Evolutionary conservation across 1,284 basidiomycete species (phyloP).

Genomic region (Puccinia brachypodii): DNA sequence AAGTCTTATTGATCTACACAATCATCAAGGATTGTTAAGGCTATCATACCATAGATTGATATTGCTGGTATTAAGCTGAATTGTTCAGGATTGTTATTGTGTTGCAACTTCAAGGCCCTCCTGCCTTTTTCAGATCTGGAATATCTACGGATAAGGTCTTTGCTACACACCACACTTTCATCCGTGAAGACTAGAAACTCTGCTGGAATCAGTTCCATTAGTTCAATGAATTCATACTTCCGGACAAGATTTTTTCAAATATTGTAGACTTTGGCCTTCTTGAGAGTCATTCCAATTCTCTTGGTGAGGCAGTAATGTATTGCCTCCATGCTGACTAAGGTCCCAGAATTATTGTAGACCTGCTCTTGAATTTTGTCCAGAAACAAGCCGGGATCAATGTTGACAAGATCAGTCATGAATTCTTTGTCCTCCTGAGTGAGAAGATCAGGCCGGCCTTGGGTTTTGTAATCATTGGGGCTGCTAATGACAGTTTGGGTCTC

Average conservation of each 20-base stretch:
- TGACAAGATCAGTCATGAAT: background rate
- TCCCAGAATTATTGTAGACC: background rate
- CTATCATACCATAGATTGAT: background rate
- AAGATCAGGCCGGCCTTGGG: background rate
- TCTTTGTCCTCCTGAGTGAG: background rate
- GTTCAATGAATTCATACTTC: background rate
- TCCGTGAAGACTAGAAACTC: background rate
- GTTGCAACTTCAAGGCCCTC: background rate
- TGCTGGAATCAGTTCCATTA: background rate
- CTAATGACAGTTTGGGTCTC: background rate
- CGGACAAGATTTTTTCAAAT: background rate
- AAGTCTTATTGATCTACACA: background rate
- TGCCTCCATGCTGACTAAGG: background rate
- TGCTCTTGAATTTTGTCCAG: background rate
- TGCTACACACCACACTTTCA: background rate
- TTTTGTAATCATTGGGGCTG: background rate
- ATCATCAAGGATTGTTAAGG: background rate
- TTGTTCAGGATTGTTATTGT: background rate
- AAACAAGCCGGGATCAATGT: background rate
- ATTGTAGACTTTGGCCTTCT: background rate
- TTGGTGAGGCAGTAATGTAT: too few species aligned
- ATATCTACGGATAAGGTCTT: background rate
- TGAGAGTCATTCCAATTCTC: background rate
- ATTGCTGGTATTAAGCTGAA: background rate
- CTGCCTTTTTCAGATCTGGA: background rate